phyloP scores from a whole-genome alignment of 2,329 filamentous ascomycete genomes.

The Nannizziopsis arthrosporioides region DNA sequence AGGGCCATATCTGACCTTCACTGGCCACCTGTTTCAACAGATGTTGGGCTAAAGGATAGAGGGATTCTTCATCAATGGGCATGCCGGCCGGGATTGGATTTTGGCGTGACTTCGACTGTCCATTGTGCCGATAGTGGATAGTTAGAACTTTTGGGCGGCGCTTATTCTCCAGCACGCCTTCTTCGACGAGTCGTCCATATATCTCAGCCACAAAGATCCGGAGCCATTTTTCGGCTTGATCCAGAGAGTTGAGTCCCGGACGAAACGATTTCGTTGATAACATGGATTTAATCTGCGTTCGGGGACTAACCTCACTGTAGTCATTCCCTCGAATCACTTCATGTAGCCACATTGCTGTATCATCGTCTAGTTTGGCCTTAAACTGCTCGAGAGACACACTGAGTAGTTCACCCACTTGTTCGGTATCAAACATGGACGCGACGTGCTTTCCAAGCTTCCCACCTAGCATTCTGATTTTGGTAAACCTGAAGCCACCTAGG shows the following conservation, averaged over 20 bases:
- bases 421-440: conserved; percentile 66
- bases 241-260: conserved; percentile 63
- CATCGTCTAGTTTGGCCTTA: conserved; percentile 66
- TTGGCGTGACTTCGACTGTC: conserved; percentile 63
- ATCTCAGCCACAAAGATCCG: conserved; percentile 88
- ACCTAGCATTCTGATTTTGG: conserved; percentile 87
- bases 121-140: conserved; percentile 65
- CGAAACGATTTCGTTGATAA: conserved; percentile 90
- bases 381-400: conserved; percentile 61
- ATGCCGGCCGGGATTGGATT: conserved; percentile 66
- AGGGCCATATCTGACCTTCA: conserved; percentile 78
- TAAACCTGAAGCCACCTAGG: conserved; percentile 75
- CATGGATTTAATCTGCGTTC: conserved; percentile 95
- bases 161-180: conserved; percentile 78
- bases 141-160: conserved; percentile 76
- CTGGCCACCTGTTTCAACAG: conserved; percentile 65
- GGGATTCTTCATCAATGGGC: conserved; percentile 55
- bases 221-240: conserved; percentile 75
- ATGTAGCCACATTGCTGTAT: conserved; percentile 77
- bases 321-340: conserved; percentile 77
- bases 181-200: conserved; percentile 75
- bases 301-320: conserved; percentile 72
- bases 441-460: conserved; percentile 88
- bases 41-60: conserved; percentile 65
- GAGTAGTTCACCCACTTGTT: conserved; percentile 64